Evolutionary conservation across 805 yeast genomes (phyloP).

Genomic region (Debaryomyces hansenii): DNA sequence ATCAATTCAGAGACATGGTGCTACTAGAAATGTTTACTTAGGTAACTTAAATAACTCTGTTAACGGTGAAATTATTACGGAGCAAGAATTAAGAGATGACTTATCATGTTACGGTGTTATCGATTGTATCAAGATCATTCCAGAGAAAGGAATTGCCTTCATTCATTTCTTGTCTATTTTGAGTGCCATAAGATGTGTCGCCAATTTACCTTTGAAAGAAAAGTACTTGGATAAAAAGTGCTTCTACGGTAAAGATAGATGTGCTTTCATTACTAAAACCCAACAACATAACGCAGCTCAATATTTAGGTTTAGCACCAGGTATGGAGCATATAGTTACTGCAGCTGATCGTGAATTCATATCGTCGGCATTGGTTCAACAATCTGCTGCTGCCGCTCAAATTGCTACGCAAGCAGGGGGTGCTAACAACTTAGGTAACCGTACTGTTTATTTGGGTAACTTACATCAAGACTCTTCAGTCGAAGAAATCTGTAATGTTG

Average conservation of each 20-base stretch:
- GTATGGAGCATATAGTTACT: conserved; percentile 76
- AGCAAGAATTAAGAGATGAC: conserved; percentile 65
- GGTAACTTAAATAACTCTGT: conserved; percentile 72
- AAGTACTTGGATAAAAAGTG: conserved; percentile 78
- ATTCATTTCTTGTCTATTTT: conserved; percentile 85
- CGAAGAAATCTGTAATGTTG: conserved; percentile 94
- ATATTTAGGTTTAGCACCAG: conserved; percentile 87
- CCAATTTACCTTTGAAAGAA: conserved; percentile 63
- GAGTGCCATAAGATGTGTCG: conserved; percentile 84
- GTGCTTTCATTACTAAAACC: conserved; percentile 91
- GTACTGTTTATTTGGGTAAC: conserved; percentile 90
- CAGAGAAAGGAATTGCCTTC: conserved; percentile 84
- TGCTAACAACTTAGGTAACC: conserved; percentile 83
- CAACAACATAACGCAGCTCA: conserved; percentile 98
- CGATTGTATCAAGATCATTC: conserved; percentile 78
- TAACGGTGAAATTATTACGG: conserved; percentile 49
- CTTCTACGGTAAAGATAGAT: conserved; percentile 90
- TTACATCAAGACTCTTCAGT: conserved; percentile 84
- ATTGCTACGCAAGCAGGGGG: conserved; percentile 96
- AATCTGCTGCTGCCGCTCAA: conserved; percentile 96
- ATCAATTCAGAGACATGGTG: conserved; percentile 80
- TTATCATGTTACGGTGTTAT: conserved; percentile 75
- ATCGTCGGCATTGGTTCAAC: conserved; percentile 81
- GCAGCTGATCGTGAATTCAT: conserved; percentile 64
- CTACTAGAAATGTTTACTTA: conserved; percentile 90